These are phyloP conservation scores for Ogataea trehalophila DNA, from an alignment of 805 yeast species.

Conservation along the genomic window DNA sequence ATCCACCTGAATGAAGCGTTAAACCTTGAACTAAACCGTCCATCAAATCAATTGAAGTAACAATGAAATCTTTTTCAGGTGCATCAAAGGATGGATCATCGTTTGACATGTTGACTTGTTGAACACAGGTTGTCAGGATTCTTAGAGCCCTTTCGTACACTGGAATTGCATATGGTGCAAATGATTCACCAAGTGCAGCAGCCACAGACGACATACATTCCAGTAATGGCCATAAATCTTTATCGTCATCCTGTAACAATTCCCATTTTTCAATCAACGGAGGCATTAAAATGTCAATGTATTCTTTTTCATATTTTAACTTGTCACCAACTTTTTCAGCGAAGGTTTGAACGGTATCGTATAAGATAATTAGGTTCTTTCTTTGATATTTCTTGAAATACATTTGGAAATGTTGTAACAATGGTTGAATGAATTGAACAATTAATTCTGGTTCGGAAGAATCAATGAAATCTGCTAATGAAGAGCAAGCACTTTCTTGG, in stretches of 20 bases:
- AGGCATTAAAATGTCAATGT: constrained; percentile 63
- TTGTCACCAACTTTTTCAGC: constrained; percentile 69
- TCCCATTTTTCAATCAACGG: constrained; percentile 85
- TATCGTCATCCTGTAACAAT: constrained; percentile 65
- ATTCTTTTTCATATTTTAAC: constrained; percentile 47
- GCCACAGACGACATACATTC: constrained; percentile 94
- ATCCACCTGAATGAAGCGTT: constrained; percentile 53
- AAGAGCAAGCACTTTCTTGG: constrained; percentile 91
- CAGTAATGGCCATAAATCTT: constrained; percentile 83
- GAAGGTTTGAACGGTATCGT: constrained; percentile 88
- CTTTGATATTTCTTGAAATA: constrained; percentile 79
- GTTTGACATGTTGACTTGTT: constrained; percentile 56
- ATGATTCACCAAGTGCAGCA: constrained; percentile 74
- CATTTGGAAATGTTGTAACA: constrained; percentile 62
- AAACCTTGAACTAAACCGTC: constrained; percentile 94
- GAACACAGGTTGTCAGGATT: constrained; percentile 64
- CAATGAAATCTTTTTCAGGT: constrained; percentile 87
- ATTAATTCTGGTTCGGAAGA: constrained; percentile 60
- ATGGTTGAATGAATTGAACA: constrained; percentile 56
- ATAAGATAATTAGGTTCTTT: constrained; percentile 73
- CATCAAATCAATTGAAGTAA: constrained; percentile 81
- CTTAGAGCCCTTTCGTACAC: constrained; percentile 75
- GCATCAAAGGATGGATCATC: constrained; percentile 63
- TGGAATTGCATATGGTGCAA: constrained; percentile 85
- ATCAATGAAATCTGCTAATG: constrained; percentile 80